Conservation (phyloP, 345 rosid genomes). For the Pistacia integerrima region DNA sequence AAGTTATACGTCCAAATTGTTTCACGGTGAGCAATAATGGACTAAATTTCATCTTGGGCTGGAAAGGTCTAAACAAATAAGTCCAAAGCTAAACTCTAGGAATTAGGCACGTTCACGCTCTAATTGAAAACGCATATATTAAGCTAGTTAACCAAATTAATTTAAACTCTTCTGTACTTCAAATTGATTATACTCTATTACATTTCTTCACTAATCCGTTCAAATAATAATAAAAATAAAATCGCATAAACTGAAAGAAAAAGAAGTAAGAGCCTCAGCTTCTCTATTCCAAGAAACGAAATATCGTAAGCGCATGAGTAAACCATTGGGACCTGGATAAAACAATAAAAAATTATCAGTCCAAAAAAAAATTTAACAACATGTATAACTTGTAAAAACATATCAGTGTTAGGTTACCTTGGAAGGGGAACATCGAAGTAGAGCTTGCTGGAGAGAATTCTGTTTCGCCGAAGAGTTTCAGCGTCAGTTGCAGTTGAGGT, state of each 20-base stretch:
- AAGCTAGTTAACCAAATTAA: background rate
- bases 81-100: too few species aligned
- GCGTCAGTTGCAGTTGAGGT: conserved; percentile 33
- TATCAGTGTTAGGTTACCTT: conserved; percentile 46
- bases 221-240: background rate
- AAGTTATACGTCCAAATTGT: background rate
- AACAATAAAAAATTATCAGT: background rate
- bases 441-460: conserved; percentile 79
- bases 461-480: conserved; percentile 53
- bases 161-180: background rate
- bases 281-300: conserved; percentile 85
- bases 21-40: background rate
- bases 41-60: background rate
- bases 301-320: conserved; percentile 75
- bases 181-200: background rate
- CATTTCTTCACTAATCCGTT: background rate
- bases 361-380: conserved; percentile 6
- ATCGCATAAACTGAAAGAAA: background rate
- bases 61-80: too few species aligned
- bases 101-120: too few species aligned
- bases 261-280: conserved; percentile 35
- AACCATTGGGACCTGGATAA: conserved; percentile 63
- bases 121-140: background rate
- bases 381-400: background rate
- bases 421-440: conserved; percentile 55